Percentiles rank a stretch among this genome's conserved stretches.
These are phyloP conservation scores for Nematocida sp. DNA, from an alignment of 371 early-diverging fungal genomes.

Conservation along the genomic window DNA sequence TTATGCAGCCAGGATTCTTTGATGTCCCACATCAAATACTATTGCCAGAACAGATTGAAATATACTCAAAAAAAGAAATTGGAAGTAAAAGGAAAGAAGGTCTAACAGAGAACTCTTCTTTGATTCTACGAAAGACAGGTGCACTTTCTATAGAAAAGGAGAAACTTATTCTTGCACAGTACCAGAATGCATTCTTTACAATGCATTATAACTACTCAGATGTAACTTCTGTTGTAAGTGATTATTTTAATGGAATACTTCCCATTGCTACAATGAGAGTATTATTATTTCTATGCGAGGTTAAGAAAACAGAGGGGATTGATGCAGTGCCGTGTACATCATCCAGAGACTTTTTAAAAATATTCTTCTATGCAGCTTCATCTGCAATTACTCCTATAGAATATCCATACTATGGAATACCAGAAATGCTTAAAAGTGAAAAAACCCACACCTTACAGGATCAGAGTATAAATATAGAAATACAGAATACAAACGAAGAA, in stretches of 20 bases:
- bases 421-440: constrained; percentile 6
- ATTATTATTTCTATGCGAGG: constrained; percentile 15
- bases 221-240: neutral
- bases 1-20: neutral
- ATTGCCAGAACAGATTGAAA: neutral
- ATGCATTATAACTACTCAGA: constrained; percentile 19
- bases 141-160: neutral
- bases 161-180: constrained; percentile 12
- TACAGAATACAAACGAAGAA: neutral
- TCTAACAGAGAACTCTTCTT: neutral
- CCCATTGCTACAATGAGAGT: constrained; percentile 1
- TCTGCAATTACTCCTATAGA: neutral
- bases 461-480: neutral
- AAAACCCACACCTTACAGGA: neutral
- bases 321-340: constrained; percentile 29
- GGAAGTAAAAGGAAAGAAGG: neutral
- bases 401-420: constrained; percentile 3
- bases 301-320: neutral
- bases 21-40: neutral
- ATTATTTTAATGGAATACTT: constrained; percentile 29
- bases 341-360: constrained; percentile 17
- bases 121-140: constrained; percentile 2
- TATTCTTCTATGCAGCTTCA: constrained; percentile 1
- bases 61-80: neutral
- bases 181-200: constrained; percentile 45